These are phyloP conservation scores for Waitea zeae DNA, from an alignment of 1,284 basidiomycete species.

Conservation along the genomic window DNA sequence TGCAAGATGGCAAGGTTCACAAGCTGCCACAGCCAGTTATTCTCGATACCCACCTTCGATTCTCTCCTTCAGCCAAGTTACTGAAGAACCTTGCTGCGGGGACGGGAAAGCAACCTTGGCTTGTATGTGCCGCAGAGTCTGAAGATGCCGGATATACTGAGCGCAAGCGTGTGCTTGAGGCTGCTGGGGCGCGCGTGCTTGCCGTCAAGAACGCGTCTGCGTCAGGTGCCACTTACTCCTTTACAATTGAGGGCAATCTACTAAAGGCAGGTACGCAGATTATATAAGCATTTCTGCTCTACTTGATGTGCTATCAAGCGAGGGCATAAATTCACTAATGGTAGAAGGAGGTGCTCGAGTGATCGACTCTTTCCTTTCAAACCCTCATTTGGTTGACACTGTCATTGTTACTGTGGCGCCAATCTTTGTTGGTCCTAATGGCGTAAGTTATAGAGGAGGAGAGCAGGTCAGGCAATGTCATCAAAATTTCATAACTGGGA, in stretches of 20 bases:
- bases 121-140: conserved; percentile 32
- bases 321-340: conserved; percentile 69
- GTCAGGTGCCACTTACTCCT: conserved; percentile 8
- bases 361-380: conserved; percentile 60
- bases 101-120: conserved; percentile 57
- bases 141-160: conserved; percentile 16
- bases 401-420: conserved; percentile 78
- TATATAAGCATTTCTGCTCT: conserved; percentile 30
- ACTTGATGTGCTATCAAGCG: conserved; percentile 29
- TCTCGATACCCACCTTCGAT: conserved; percentile 62
- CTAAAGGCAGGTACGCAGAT: conserved; percentile 14
- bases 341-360: conserved; percentile 86
- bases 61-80: conserved; percentile 56
- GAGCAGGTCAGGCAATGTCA: conserved; percentile 9
- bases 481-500: not conserved
- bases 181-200: conserved; percentile 37
- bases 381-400: conserved; percentile 36
- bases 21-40: conserved; percentile 70
- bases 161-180: conserved; percentile 24
- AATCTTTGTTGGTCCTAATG: conserved; percentile 54
- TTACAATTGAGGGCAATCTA: conserved; percentile 4
- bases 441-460: conserved; percentile 35
- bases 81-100: conserved; percentile 45
- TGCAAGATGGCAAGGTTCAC: conserved; percentile 3
- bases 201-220: conserved; percentile 18